Base-by-base conservation (phyloP, 345 rosid genomes). In the Rhizophora mangle region DNA sequence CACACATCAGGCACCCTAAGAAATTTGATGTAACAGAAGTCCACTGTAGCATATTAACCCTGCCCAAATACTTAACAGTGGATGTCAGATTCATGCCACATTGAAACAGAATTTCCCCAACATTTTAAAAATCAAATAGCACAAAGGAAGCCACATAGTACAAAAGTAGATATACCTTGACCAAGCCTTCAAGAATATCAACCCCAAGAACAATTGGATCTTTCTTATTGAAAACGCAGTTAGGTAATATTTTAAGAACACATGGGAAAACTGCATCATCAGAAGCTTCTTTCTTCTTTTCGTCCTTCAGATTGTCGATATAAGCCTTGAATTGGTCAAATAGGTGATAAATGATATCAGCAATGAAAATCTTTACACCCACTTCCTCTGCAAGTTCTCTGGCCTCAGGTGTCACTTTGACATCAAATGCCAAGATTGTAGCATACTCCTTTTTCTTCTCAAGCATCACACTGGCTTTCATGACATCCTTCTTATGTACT, bases 181-280 rank as follows among this genome's bases (percentile, higher is more conserved):
- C 82, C 76, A 87, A 86, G 77, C 97, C 98, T 77, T 87, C 95
- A 18, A 81, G 53, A 68, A 94, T 77, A 73, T 91, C 91, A 74
- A 94, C 97, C 54, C 98, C 97, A 77, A 94, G 79, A 69, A 91
- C 87, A 36, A 94, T 94, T n/a, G 97, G 97, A 73, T 91, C 96
- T 84, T 84, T 89, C 82, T 87, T 91, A 77, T 87, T 89, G 84
- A 91, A 94, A 60, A 89, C 81, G 59, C 93, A 89, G 79, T 83
- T 82, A 16, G 95, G 96, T 67, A 93, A 51, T 62, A 91, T 93
- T 83, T 82, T 59, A 67, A 94, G 88, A 64, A 91, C 87, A 66
- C 96, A 93, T 21, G 98, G 98, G 83, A 93, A 93, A 63, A 93
- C 94, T 22, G 92, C 98, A 76, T 93, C 98, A n/a, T 88, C 94